A percentile compares a stretch with the other conserved stretches of the same genome.
Evolutionary conservation across 176 grass and related monocot species (phyloP).

Genomic region (Hyparrhenia diplandra): DNA sequence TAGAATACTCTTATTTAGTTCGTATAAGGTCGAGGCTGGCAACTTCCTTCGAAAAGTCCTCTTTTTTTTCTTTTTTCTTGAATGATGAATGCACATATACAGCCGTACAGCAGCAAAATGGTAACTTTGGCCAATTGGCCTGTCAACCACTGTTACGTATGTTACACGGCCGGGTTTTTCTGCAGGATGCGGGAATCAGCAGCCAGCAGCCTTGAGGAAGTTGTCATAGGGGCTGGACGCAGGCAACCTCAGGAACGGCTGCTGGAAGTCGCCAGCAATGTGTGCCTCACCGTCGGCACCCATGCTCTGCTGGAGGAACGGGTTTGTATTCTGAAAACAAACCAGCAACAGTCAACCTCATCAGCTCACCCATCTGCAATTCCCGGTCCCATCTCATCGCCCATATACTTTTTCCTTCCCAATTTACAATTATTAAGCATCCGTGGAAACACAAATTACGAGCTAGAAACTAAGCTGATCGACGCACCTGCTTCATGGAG

Average conservation of each 20-base stretch:
- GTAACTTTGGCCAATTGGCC: neutral
- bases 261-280: neutral
- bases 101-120: neutral
- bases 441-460: neutral
- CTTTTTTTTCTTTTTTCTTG: neutral
- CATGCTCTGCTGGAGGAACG: constrained; percentile 39
- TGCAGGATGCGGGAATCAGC: constrained; percentile 30
- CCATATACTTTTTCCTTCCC: neutral
- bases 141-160: neutral
- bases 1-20: too few species aligned
- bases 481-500: neutral
- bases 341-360: neutral
- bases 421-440: neutral
- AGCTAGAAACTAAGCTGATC: neutral
- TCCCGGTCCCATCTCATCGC: neutral
- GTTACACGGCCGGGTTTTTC: neutral
- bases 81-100: neutral
- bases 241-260: constrained; percentile 45
- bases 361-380: neutral
- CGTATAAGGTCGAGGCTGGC: too few species aligned
- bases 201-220: constrained; percentile 74
- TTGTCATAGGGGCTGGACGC: constrained; percentile 67
- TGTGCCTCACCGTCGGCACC: neutral
- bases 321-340: constrained; percentile 55
- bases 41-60: neutral